These are phyloP conservation scores for Nothophytophthora sp. DNA, from an alignment of 352 stramenopile genomes.

Conservation along the genomic window DNA sequence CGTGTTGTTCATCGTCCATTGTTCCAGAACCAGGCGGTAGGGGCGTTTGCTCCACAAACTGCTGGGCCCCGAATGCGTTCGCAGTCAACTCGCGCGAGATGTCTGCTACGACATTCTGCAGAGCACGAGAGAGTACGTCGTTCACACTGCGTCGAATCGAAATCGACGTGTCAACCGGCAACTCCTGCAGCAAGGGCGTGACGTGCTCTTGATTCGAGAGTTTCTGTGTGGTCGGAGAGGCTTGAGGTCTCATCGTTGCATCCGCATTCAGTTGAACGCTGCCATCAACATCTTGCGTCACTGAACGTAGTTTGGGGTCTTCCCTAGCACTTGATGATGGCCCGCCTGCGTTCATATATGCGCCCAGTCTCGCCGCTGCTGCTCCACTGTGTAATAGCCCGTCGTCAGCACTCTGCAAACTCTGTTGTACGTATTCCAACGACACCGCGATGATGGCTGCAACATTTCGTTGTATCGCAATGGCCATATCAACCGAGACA, in stretches of 20 bases:
- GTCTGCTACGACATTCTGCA: slow-evolving; percentile 28
- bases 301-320: too few species aligned
- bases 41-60: neutral
- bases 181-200: neutral
- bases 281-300: neutral
- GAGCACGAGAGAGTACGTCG: slow-evolving; percentile 23
- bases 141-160: slow-evolving; percentile 36
- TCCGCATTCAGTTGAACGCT: too few species aligned
- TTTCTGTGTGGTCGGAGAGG: neutral
- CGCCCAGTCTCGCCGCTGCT: too few species aligned
- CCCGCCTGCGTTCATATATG: too few species aligned
- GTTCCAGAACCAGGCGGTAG: neutral
- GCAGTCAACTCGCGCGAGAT: slow-evolving; percentile 6
- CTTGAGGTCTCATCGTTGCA: neutral
- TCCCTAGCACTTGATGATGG: neutral
- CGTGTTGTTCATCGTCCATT: neutral
- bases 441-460: slow-evolving; percentile 29
- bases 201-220: slow-evolving; percentile 1
- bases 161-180: slow-evolving; percentile 26
- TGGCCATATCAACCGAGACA: too few species aligned
- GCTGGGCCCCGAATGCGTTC: neutral
- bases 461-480: slow-evolving; percentile 31
- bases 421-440: slow-evolving; percentile 27
- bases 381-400: neutral
- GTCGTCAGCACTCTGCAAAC: slow-evolving; percentile 14